Conservation (phyloP, 1,284 basidiomycete genomes). For the Ceratobasidium papillatum region DNA sequence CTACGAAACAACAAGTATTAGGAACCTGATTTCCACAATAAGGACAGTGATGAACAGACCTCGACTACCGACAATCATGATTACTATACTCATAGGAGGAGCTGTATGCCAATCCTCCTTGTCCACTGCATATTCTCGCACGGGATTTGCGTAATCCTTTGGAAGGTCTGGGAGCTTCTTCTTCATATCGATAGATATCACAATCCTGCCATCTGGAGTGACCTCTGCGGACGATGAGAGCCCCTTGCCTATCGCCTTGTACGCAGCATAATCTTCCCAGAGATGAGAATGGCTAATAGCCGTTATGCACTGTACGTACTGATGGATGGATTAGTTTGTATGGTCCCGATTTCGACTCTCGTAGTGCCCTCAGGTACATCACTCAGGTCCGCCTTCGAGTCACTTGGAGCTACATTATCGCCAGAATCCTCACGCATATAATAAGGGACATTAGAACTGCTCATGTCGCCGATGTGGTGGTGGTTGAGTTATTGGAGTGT, state of each 20-base stretch:
- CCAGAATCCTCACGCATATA: slow-evolving; percentile 50
- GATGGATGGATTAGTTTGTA: slow-evolving; percentile 49
- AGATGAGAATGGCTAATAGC: neutral
- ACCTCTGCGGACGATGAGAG: slow-evolving; percentile 54
- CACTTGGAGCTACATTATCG: slow-evolving; percentile 46
- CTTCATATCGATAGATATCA: slow-evolving; percentile 59
- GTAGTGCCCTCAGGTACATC: slow-evolving; percentile 43
- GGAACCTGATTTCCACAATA: neutral
- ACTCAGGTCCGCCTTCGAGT: slow-evolving; percentile 41
- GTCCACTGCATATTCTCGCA: slow-evolving; percentile 63
- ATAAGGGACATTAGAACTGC: slow-evolving; percentile 45
- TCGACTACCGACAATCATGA: slow-evolving; percentile 71
- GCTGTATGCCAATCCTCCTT: slow-evolving; percentile 52
- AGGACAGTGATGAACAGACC: slow-evolving; percentile 54
- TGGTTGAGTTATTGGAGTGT: neutral
- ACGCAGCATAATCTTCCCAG: slow-evolving; percentile 47
- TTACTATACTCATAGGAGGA: slow-evolving; percentile 65
- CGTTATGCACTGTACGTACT: slow-evolving; percentile 44
- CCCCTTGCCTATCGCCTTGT: slow-evolving; percentile 49
- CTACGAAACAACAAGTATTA: slow-evolving; percentile 50
- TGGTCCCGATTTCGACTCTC: slow-evolving; percentile 49
- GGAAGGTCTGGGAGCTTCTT: slow-evolving; percentile 61
- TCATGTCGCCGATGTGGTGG: slow-evolving; percentile 14
- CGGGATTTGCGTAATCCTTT: slow-evolving; percentile 56
- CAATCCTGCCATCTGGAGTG: slow-evolving; percentile 55